phyloP scores from a whole-genome alignment of 1,139 yeast species.

The Kodamaea derodonti region DNA sequence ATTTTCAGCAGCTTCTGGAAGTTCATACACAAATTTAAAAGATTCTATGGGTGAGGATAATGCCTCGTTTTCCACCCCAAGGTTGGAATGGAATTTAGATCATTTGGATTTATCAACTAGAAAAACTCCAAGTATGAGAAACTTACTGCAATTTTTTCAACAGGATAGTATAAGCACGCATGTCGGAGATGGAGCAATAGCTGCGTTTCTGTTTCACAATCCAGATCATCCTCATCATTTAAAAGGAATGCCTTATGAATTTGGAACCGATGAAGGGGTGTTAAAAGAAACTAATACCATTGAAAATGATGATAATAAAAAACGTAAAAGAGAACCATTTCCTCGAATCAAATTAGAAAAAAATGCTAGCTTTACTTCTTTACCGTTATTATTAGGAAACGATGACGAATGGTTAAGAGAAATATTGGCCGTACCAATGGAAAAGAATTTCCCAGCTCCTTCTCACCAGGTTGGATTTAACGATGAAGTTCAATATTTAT shows the following conservation, averaged over 20 bases:
- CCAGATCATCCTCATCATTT: constrained; percentile 37
- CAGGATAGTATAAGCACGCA: constrained; percentile 3
- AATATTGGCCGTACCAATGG: constrained; percentile 61
- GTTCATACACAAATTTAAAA: constrained; percentile 58
- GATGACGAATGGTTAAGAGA: constrained; percentile 65
- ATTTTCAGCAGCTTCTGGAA: constrained; percentile 74
- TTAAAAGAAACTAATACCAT: background rate
- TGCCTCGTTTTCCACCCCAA: constrained; percentile 74
- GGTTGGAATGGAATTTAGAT: constrained; percentile 44
- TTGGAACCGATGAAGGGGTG: constrained; percentile 13
- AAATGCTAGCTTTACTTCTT: constrained; percentile 8
- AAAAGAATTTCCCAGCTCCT: constrained; percentile 44
- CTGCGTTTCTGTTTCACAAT: constrained; percentile 28
- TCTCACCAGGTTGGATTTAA: constrained; percentile 58
- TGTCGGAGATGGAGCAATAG: constrained; percentile 9
- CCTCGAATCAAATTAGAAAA: constrained; percentile 5
- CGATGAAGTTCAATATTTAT: constrained; percentile 9
- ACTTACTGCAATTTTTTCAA: constrained; percentile 14
- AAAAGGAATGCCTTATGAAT: constrained; percentile 37
- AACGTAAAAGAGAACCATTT: constrained; percentile 2
- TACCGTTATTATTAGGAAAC: constrained; percentile 9
- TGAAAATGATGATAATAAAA: constrained; percentile 3
- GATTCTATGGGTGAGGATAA: constrained; percentile 36
- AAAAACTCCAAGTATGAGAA: constrained; percentile 10
- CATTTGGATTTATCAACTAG: constrained; percentile 21